Base-by-base conservation (phyloP, 2,329 filamentous ascomycete species). In the Alternaria metachromatica region DNA sequence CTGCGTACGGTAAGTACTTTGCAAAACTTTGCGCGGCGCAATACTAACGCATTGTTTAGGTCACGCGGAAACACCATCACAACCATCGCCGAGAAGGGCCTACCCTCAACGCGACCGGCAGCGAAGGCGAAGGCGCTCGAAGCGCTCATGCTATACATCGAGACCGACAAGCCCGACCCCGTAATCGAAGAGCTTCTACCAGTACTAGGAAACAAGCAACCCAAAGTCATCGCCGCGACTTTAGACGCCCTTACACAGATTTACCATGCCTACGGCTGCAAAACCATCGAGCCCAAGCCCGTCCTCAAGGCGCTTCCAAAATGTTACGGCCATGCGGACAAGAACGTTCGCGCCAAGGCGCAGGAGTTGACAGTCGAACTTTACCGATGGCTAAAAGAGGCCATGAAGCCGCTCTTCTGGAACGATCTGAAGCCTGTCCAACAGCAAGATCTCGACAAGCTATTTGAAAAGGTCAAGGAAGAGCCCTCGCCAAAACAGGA, bases 341-440 rank as follows among this genome's bases (percentile, higher is more conserved):
- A 99, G 82, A 98, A 98, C 78, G 93, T 99, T 15, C 91, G 96
- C 80, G 94, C 94, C 4, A 96, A 97, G 79, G 94, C 94, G 26
- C 96, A 96, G 50, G 94, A 91, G 72, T 84, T 99, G 61, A 92
- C 95, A 0, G 93, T 97, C 51, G 96, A 99, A 78, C 88, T 99
- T 62, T 99, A 99, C 81, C 87, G 96, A 80, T 99, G 96, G 96
- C 85, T 99, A 33, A 92, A 95, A 70, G 96, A 99, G 68, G 95
- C 95, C 11, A 97, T 99, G 90, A 99, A 99, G 79, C 93, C 95
- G 41, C 91, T 98, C 81, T 98, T 99, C 79, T 99, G 96, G 94
- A 89, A 87, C 48, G 96, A 99, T 63, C 82, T 99, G 65, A 99
- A 99, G 79, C 92, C 95, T 1, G 95, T 97, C 0, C 96, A 99